Percentiles rank a stretch among this genome's conserved stretches.
Conservation (phyloP, 2,329 filamentous ascomycete genomes). For the Diaporthe eres region DNA sequence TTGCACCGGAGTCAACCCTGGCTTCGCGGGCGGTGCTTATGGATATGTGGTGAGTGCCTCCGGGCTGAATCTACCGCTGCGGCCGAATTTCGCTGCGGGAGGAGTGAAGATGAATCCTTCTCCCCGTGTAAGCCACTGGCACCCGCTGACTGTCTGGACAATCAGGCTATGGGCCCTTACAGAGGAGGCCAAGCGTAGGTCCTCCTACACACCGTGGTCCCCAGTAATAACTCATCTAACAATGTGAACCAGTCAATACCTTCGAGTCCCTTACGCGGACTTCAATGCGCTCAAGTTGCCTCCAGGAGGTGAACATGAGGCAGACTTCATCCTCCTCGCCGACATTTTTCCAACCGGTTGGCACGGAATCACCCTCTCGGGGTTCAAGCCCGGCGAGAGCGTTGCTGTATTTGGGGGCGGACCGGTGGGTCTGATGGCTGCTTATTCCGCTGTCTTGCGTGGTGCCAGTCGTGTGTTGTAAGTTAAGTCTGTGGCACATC, state of each 20-base stretch:
- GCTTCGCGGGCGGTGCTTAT: slow-evolving; percentile 55
- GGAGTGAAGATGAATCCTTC: too few relatives aligned
- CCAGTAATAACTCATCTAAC: not conserved
- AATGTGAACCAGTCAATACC: slow-evolving; percentile 60
- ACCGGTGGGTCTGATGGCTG: slow-evolving; percentile 76
- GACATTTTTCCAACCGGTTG: slow-evolving; percentile 55
- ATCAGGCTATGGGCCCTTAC: slow-evolving; percentile 68
- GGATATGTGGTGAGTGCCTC: slow-evolving; percentile 42
- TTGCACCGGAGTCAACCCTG: slow-evolving; percentile 68
- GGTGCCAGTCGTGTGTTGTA: slow-evolving; percentile 71
- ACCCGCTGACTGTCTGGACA: not conserved
- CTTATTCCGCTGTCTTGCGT: slow-evolving; percentile 72
- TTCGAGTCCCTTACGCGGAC: slow-evolving; percentile 76
- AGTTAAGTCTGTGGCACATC: not conserved
- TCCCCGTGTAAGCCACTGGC: too few relatives aligned
- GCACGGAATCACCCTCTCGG: slow-evolving; percentile 70
- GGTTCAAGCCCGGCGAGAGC: slow-evolving; percentile 72
- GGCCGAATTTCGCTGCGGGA: too few relatives aligned
- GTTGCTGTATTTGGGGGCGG: slow-evolving; percentile 76
- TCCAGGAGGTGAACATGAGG: slow-evolving; percentile 71
- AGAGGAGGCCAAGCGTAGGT: slow-evolving; percentile 60
- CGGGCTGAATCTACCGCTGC: too few relatives aligned
- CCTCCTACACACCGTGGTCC: too few relatives aligned
- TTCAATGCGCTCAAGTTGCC: slow-evolving; percentile 76
- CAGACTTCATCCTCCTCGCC: slow-evolving; percentile 64